Percentiles rank a stretch among this genome's conserved stretches.
Evolutionary conservation across 352 stramenopile species (phyloP).

Genomic region (Phytophthora crassamura): DNA sequence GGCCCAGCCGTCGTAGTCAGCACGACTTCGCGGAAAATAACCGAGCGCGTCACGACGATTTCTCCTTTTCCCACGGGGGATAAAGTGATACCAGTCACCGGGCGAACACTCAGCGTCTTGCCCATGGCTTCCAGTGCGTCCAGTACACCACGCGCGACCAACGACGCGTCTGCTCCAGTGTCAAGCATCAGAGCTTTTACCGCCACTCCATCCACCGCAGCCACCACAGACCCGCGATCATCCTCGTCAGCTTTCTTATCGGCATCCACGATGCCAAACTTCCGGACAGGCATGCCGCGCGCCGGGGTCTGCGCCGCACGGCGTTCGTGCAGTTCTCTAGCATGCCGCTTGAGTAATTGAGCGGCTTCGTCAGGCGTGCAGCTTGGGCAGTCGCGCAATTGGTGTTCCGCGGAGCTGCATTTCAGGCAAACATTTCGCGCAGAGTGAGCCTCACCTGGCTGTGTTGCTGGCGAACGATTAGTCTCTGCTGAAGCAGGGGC

Average conservation of each 20-base stretch:
- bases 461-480: too few relatives aligned
- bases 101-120: background rate
- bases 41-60: background rate
- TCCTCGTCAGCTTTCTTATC: too few relatives aligned
- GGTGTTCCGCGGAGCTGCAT: background rate
- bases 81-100: background rate
- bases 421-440: conserved; percentile 1
- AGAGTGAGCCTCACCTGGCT: too few relatives aligned
- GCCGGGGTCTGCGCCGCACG: background rate
- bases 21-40: conserved; percentile 7
- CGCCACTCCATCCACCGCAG: background rate
- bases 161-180: conserved; percentile 8
- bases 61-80: too few relatives aligned
- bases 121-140: background rate
- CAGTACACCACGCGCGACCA: conserved; percentile 11
- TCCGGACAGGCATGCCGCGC: background rate
- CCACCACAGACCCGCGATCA: background rate
- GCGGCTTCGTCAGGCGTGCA: background rate
- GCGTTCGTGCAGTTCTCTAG: background rate
- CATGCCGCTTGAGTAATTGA: too few relatives aligned
- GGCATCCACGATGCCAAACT: background rate
- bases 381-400: background rate
- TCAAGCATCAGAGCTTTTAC: background rate
- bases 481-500: too few relatives aligned
- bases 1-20: conserved; percentile 12